A percentile compares a stretch with the other conserved stretches of the same genome.
Evolutionary conservation across 2,329 filamentous ascomycete species (phyloP).

Genomic region (Lasiodiplodia hormozganensis): DNA sequence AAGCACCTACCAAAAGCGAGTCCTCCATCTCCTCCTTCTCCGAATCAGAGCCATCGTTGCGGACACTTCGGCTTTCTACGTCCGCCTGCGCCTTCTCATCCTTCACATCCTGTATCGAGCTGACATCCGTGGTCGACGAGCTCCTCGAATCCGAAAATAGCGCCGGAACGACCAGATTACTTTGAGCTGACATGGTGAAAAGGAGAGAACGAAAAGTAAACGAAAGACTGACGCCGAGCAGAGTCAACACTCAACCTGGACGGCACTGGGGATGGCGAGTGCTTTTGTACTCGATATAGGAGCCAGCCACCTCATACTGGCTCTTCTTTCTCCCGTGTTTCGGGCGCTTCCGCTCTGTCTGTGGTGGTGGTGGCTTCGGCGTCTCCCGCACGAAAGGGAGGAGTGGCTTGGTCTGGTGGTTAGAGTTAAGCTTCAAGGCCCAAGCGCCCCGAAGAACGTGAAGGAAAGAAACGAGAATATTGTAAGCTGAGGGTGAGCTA

Average conservation of each 20-base stretch:
- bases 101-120: not conserved
- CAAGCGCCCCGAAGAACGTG: not conserved
- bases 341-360: not conserved
- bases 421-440: not conserved
- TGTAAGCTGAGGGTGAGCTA: not conserved
- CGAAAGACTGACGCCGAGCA: not conserved
- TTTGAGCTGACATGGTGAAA: not conserved
- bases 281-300: not conserved
- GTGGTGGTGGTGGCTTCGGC: slow-evolving; percentile 1
- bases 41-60: not conserved
- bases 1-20: not conserved
- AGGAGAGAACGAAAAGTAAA: not conserved
- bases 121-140: slow-evolving; percentile 2
- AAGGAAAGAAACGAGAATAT: not conserved
- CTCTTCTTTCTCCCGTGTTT: not conserved
- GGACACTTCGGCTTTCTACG: not conserved
- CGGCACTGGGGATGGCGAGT: not conserved
- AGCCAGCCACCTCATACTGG: not conserved
- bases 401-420: not conserved
- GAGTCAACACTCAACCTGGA: not conserved
- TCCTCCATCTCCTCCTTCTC: slow-evolving; percentile 4
- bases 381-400: not conserved
- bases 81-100: not conserved
- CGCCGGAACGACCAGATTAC: not conserved
- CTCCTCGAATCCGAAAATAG: not conserved